Evolutionary conservation across 441 rosid genomes (phyloP).

Genomic region (Populus trichocarpa): DNA sequence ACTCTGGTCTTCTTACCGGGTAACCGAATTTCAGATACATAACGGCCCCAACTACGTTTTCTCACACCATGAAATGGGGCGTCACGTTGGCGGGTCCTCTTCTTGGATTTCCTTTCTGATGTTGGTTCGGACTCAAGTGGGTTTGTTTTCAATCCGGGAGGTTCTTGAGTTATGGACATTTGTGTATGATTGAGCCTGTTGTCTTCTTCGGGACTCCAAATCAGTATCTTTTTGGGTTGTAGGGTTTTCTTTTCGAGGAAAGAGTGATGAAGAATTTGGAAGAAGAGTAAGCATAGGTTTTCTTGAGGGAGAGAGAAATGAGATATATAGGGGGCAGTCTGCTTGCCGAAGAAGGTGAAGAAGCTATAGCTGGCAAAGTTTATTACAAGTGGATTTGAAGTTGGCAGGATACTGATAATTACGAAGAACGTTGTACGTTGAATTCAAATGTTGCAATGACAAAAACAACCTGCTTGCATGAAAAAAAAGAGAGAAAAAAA

Average conservation of each 20-base stretch:
- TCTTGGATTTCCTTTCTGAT: neutral
- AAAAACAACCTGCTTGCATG: neutral
- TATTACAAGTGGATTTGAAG: neutral
- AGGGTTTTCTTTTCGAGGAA: neutral
- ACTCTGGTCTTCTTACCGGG: conserved; percentile 31
- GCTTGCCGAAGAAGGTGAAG: neutral
- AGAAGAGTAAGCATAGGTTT: neutral
- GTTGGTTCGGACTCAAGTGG: neutral
- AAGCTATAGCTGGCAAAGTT: conserved; percentile 9
- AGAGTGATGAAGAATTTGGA: neutral
- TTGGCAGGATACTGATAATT: neutral
- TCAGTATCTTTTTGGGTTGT: neutral
- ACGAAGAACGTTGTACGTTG: neutral
- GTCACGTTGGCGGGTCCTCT: conserved; percentile 12
- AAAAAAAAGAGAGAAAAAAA: too few species aligned
- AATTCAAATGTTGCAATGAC: neutral
- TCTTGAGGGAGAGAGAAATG: neutral
- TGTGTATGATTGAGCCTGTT: neutral
- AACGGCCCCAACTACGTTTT: conserved; percentile 33
- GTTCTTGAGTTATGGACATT: conserved; percentile 12
- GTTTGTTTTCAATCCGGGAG: neutral
- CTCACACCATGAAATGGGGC: conserved; percentile 25
- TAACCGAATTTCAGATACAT: conserved; percentile 32
- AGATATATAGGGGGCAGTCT: neutral
- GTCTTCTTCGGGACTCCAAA: neutral